phyloP scores from a whole-genome alignment of 164 flowering plant genomes.

The Nymphaea thermarum region DNA sequence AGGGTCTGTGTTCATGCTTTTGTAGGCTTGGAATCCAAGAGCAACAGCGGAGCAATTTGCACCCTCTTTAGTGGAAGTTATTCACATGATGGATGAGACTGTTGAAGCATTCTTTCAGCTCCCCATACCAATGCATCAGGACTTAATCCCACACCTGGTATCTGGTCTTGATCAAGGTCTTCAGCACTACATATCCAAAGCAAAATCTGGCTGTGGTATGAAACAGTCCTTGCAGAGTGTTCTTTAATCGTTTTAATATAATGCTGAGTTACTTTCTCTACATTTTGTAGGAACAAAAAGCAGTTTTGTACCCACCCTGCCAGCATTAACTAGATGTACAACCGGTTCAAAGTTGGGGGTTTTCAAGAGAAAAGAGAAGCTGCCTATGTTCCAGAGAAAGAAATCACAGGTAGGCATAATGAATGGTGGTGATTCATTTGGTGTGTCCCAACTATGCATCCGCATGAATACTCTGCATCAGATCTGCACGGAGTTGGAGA shows the following conservation, averaged over 20 bases:
- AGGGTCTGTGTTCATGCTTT: not conserved
- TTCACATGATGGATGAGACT: constrained; percentile 69
- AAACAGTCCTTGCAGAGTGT: not conserved
- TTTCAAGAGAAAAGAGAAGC: constrained; percentile 79
- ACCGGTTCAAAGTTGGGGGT: constrained; percentile 58
- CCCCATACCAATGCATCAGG: constrained; percentile 89
- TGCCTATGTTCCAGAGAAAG: constrained; percentile 26
- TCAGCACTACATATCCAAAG: constrained; percentile 65
- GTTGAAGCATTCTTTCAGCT: constrained; percentile 82
- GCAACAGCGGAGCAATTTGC: constrained; percentile 67
- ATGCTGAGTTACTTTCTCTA: not conserved
- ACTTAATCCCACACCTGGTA: constrained; percentile 77
- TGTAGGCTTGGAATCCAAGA: constrained; percentile 79
- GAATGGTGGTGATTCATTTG: constrained; percentile 33
- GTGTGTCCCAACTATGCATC: constrained; percentile 58
- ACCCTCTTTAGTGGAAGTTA: constrained; percentile 75
- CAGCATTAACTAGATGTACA: constrained; percentile 85
- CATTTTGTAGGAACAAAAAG: constrained; percentile 53
- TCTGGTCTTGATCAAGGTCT: constrained; percentile 78
- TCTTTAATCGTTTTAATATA: too few species aligned
- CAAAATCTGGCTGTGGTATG: constrained; percentile 96
- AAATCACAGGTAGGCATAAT: constrained; percentile 49
- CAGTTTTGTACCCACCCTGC: constrained; percentile 74
- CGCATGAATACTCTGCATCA: constrained; percentile 74
- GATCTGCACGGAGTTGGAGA: constrained; percentile 49